Percentiles rank a stretch among this genome's conserved stretches.
Conservation (phyloP, 1,284 basidiomycete genomes). For the Cryptococcus depauperatus region DNA sequence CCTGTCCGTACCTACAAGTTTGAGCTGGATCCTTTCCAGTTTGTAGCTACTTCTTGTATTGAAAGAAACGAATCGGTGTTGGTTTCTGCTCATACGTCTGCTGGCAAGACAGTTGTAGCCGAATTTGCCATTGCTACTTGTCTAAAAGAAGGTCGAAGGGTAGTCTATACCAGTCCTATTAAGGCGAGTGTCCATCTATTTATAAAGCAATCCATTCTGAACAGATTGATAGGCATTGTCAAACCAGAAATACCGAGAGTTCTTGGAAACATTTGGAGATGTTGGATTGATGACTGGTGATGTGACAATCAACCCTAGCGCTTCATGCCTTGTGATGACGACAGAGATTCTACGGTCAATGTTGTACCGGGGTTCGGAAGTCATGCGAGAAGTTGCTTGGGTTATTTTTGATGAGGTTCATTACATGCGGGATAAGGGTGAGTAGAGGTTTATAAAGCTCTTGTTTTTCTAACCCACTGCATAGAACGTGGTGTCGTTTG, state of each 20-base stretch:
- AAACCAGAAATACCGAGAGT: conserved; percentile 98
- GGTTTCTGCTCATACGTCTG: conserved; percentile 97
- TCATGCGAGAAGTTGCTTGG: conserved; percentile 99
- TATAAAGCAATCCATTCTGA: conserved; percentile 9
- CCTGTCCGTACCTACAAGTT: conserved; percentile 93
- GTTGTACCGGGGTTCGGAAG: conserved; percentile 96
- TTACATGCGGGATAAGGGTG: conserved; percentile 93
- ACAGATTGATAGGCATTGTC: conserved; percentile 66
- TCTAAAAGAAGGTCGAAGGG: conserved; percentile 75
- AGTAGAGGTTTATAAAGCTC: conserved; percentile 4
- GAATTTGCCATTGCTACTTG: conserved; percentile 99
- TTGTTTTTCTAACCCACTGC: neutral
- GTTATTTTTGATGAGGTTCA: conserved; percentile 99
- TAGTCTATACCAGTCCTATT: conserved; percentile 99
- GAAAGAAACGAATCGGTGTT: conserved; percentile 95
- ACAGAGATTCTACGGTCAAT: conserved; percentile 99
- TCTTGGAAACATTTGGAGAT: conserved; percentile 92
- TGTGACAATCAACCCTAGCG: conserved; percentile 97
- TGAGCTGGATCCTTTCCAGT: conserved; percentile 94
- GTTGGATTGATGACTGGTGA: conserved; percentile 99
- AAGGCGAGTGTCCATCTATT: conserved; percentile 58
- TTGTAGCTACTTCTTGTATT: conserved; percentile 87
- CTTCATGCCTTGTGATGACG: conserved; percentile 97
- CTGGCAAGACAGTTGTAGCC: conserved; percentile 96
- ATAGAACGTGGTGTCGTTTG: conserved; percentile 56